Evolutionary conservation across 1,284 basidiomycete species (phyloP), one percentile per base, ranked within the genome.

Genomic region (Leccinum ponderosum): DNA sequence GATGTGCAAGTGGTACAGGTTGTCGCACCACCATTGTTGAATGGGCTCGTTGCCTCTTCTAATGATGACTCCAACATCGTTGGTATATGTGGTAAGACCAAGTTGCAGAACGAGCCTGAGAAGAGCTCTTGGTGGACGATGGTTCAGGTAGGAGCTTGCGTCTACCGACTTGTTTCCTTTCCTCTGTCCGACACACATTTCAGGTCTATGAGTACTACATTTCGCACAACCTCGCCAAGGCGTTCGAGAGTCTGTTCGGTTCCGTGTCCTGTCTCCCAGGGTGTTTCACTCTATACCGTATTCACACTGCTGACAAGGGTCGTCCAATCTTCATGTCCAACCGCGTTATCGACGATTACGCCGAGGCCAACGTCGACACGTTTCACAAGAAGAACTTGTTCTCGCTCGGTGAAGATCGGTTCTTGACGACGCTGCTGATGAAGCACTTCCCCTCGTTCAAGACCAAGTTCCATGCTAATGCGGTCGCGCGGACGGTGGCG

Each of bases 331-430:
- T 99, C 83, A 95, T 98, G 74, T 97, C 95, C 58, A 97, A 95
- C 74, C 90, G 93, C 56, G 87, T 99, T 77, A 95, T 99, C 70
- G 93, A 97, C 74, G 97, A 98, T 67, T 99, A 98, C 74, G 85
- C 94, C 0, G 97, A 98, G 67, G 91, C 92, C 62, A 89, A 94
- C 63, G 90, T 97, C 66, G 94, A 97, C 72, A 96, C 94, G 0
- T 77, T 96, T 57, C 94, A 96, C 83, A 94, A 97, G 84, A 99
- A 98, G 87, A 99, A 99, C 73, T 74, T 99, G 74, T 89, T 99
- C 72, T 93, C 93, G 14, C 89, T 99, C 12, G 68, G 68, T 37
- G 37, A 39, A n/a, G 37, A 39, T 39, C 15, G 15, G 15, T 39
- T 39, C 8, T 39, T n/a, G 15, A 99, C 97, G 25, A 99, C 97